phyloP scores from a whole-genome alignment of 441 rosid genomes.

The Syzygium malaccense region DNA sequence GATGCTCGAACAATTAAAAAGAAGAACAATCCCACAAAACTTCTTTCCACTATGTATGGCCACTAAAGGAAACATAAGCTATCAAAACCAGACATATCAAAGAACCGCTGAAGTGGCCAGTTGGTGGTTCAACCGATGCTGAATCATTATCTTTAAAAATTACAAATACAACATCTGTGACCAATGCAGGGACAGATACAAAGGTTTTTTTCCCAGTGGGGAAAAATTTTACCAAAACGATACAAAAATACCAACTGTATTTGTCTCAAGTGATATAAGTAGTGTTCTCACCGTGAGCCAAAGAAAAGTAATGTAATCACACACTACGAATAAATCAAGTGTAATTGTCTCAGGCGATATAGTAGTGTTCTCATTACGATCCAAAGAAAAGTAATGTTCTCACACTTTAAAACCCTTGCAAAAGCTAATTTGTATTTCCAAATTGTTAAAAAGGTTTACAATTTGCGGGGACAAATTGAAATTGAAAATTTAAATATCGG shows the following conservation, averaged over 20 bases:
- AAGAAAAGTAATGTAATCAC: neutral
- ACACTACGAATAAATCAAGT: neutral
- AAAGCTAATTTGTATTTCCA: neutral
- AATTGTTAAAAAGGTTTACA: neutral
- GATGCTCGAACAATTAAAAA: neutral
- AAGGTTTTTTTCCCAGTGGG: rapidly evolving
- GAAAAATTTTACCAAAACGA: neutral
- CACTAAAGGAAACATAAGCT: neutral
- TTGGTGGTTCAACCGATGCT: neutral
- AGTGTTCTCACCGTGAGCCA: neutral
- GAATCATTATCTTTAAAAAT: neutral
- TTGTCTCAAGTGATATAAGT: neutral
- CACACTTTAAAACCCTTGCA: neutral
- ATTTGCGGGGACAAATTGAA: neutral
- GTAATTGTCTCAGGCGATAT: neutral
- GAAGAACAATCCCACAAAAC: neutral
- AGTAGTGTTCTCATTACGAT: neutral
- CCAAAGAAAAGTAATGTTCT: neutral
- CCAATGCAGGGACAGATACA: neutral
- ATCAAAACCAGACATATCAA: neutral
- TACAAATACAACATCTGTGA: neutral
- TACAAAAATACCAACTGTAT: neutral
- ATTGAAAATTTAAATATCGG: neutral
- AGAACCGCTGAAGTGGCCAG: neutral
- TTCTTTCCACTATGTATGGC: neutral